Base-by-base conservation (phyloP, 148 eudicot species). In the Pharnaceum exiguum region DNA sequence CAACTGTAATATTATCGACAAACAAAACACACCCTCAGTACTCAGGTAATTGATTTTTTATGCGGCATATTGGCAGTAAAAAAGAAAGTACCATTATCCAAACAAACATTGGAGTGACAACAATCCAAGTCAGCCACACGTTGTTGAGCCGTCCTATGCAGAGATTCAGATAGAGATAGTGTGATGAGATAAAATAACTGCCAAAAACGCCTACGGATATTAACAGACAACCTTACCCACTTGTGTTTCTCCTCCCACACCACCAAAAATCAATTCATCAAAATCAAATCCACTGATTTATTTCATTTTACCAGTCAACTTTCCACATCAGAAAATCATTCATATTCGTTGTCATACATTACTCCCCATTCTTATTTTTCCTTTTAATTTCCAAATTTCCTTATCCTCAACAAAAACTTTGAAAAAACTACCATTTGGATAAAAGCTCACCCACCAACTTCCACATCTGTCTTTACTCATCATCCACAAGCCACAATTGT, bases 71-170 rank as follows among this genome's bases (percentile, higher is more conserved):
- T n/a, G n/a, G n/a, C n/a, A n/a, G n/a, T n/a, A n/a, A n/a, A n/a
- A n/a, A n/a, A n/a, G n/a, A n/a, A n/a, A n/a, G n/a, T n/a, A n/a
- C n/a, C 43, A 30, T 59, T 46, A 59, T 59, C 64, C 64, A 46
- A 1, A 23, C 7, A 5, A 43, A 50, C 10, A 50, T 31, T 43
- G 23, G 46, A 37, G 39, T 60, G 72, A 60, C 55, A 16, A 15
- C 27, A 38, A 54, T 69, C 73, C 73, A 54, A 55, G 57, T 69
- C 73, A 69, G 67, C 49, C 25, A 35, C 73, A 69, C 56, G 56
- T 25, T 8, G 23, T 18, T 65, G 16, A 57, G 27, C 21, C 27
- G 10, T 13, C 5, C 51, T 15, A 46, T 56, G 28, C n/a, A n/a
- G n/a, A n/a, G n/a, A n/a, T n/a, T 17, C 12, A 39, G 10, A 27